Base-by-base conservation (phyloP, 495 filamentous ascomycete genomes). In the Aspergillus wentii region DNA sequence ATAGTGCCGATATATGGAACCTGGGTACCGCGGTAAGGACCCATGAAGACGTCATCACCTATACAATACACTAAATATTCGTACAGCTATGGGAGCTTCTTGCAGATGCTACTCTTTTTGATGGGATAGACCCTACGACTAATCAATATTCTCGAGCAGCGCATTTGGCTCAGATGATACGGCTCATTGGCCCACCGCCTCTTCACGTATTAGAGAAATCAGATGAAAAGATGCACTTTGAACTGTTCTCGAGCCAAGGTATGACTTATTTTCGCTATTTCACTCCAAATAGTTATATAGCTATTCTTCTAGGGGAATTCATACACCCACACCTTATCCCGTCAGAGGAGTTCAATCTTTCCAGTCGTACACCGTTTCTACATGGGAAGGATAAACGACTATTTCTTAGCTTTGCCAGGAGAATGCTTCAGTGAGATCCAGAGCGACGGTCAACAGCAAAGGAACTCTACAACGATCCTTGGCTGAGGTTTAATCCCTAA, bases 1-100 rank as follows among this genome's bases (percentile, higher is more conserved):
- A 62, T 35, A 64, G 58, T 35, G 57, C 51, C 14, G 62, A 66
- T 51, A 68, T 66, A 16, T 66, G 64, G 61, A 64, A 61, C 38
- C 43, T 66, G 19, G 62, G 60, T 26, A 39, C 41, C 20, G 25
- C 58, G 48, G 59, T 59, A 43, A 25, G 35, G 16, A n/a, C 30
- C 13, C 18, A 39, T 15, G 13, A 29, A 15, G 19, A 35, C 10
- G 10, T 38, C 26, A 35, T 11, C 26, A 17, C 23, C 21, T 27
- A 10, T 33, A 6, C 19, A 17, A 36, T 19, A 41, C 28, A 37
- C 16, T 35, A 44, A 15, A 17, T 26, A 37, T 28, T 17, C 14
- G 35, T 38, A 34, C 27, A 62, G 58, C 16, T 68, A 16, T 64
- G 56, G 60, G 46, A 66, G 18, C 39, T 64, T 13, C 39, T 64